Evolutionary conservation across 371 early-diverging fungal genomes (phyloP), one percentile per base, ranked within the genome.

Genomic region (Quaeritorhiza haematococci): DNA sequence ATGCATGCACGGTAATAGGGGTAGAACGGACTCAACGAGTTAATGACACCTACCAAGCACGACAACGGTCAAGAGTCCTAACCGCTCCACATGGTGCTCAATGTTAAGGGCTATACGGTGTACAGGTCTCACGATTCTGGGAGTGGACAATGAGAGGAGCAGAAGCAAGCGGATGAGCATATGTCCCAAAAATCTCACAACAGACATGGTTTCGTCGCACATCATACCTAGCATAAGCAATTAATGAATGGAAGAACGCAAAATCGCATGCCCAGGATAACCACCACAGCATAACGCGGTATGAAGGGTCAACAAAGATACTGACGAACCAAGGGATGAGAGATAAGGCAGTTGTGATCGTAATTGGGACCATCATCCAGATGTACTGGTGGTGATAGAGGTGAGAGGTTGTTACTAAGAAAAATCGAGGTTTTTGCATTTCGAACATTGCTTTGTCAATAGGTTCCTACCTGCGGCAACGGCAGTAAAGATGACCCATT

Each of bases 41-140:
- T n/a, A n/a, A n/a, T n/a, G n/a, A n/a, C n/a, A n/a, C n/a, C n/a
- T n/a, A n/a, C 62, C 62, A 24, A 62, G 33, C 27, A 62, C 30
- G 26, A 62, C 48, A 26, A 62, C 27, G 3, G 50, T 62, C 23
- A 62, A 60, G 32, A 62, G 45, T 30, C 62, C 62, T 35, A 61
- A 49, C n/a, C 62, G 49, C 27, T 62, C 62, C 23, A 27, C 38
- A 24, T 61, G 45, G 21, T 62, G 62, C 60, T 62, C 59, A 19
- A 60, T 60, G 27, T 62, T 62, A 10, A 62, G 46, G 3, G 59
- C 62, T 19, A 60, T n/a, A 3, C 46, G 10, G 29, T 61, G 38
- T 38, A 55, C 30, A 23, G 6, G 3, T 27, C 7, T 28, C 38
- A 41, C 41, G 4, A 7, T 6, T 8, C 6, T 6, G 47, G 51